Evolutionary conservation across 2,329 filamentous ascomycete species (phyloP), one percentile per base, ranked within the genome.

Genomic region (Colletotrichum sidae): DNA sequence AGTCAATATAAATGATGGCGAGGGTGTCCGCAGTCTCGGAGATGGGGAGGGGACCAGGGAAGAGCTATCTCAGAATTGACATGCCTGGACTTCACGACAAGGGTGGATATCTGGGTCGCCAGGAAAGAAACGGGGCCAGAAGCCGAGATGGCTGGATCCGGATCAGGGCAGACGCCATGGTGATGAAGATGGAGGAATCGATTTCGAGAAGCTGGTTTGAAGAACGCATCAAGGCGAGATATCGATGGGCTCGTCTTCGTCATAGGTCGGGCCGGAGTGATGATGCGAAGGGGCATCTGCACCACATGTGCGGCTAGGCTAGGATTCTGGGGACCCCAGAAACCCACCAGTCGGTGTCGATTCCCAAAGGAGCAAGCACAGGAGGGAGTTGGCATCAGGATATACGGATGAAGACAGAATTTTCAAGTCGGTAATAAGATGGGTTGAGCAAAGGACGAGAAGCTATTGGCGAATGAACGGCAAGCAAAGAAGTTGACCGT

Each of bases 321-420:
- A 62, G 47, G 37, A 56, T 52, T 39, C 62, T 65, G 58, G 62
- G 46, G 52, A 55, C 57, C 62, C 52, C 52, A 37, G 52, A 60
- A 57, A 62, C 58, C 58, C 62, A 65, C 62, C 62, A 65, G 52
- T 65, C 52, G 62, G 52, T 62, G 15, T 33, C 53, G 38, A n/a
- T 15, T 57, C 35, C 42, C 12, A 49, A 42, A 39, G 62, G 47
- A 55, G 47, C 52, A 49, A 41, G 50, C 38, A 39, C 35, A 17
- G 37, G 37, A 62, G 46, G 4, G 37, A 35, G 62, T 55, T 9
- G 58, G 56, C 15, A 65, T 62, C 58, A 62, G 52, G 58, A 58
- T 65, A 65, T 62, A 39, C 47, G 46, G 8, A 51, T 17, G n/a
- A 15, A 12, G 39, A 53, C 34, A 60, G 49, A 41, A 42, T 56